Conservation (phyloP, 2,329 filamentous ascomycete genomes). For the Arthrobotrys conoides region DNA sequence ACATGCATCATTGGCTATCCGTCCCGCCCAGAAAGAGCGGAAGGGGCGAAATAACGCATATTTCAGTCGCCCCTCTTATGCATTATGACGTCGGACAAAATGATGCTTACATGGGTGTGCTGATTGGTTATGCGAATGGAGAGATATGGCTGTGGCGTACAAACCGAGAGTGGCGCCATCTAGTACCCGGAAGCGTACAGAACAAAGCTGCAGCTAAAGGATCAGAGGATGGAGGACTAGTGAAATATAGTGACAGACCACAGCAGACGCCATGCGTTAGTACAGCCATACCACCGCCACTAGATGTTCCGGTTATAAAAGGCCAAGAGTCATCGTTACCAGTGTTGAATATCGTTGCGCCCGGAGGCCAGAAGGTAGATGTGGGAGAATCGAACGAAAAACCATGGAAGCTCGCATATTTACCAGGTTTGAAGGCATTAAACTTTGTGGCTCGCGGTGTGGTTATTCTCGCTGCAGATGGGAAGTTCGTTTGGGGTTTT, state of each 20-base stretch:
- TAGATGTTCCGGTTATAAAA: conserved; percentile 8
- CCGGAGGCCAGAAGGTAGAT: conserved; percentile 16
- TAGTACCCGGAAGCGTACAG: neutral
- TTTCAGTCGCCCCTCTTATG: conserved; percentile 61
- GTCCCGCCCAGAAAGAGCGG: conserved; percentile 36
- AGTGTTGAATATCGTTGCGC: conserved; percentile 40
- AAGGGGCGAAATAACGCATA: conserved; percentile 57
- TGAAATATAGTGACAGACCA: conserved; percentile 28
- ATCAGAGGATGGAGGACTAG: neutral
- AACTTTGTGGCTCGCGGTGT: conserved; percentile 62
- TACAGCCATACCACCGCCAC: conserved; percentile 30
- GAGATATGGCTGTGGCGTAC: conserved; percentile 63
- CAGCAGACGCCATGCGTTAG: conserved; percentile 55
- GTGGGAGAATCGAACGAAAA: conserved; percentile 51
- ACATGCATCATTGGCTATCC: conserved; percentile 60
- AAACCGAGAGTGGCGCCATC: conserved; percentile 58
- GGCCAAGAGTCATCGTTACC: conserved; percentile 28
- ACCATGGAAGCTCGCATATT: conserved; percentile 61
- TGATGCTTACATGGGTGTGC: conserved; percentile 61
- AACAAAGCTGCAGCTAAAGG: neutral
- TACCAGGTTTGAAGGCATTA: conserved; percentile 61
- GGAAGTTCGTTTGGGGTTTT: conserved; percentile 61
- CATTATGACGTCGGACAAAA: conserved; percentile 61
- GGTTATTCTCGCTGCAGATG: conserved; percentile 61
- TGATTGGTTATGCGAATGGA: conserved; percentile 62